phyloP scores from a whole-genome alignment of 805 yeast species.

The Yamadazyma kitorensis region DNA sequence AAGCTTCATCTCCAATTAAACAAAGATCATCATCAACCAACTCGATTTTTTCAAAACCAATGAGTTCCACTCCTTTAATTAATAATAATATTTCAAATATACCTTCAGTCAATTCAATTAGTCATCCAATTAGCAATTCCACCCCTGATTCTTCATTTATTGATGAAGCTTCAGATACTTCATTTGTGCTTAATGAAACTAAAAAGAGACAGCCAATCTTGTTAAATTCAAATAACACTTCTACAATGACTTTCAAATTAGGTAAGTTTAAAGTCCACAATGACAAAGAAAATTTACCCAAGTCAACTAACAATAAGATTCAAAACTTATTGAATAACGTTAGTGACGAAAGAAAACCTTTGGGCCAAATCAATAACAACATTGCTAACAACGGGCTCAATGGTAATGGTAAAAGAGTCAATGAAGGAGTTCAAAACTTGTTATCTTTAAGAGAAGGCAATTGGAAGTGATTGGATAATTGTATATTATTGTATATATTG shows the following conservation, averaged over 20 bases:
- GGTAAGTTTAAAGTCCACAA: constrained; percentile 20
- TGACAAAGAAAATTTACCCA: constrained; percentile 18
- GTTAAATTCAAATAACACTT: constrained; percentile 25
- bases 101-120: constrained; percentile 3
- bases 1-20: constrained; percentile 17
- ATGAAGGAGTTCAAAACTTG: constrained; percentile 39
- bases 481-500: constrained; percentile 6
- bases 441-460: constrained; percentile 36
- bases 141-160: constrained; percentile 18
- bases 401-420: constrained; percentile 6
- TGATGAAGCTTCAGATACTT: constrained; percentile 11
- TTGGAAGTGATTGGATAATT: constrained; percentile 20
- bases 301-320: constrained; percentile 14
- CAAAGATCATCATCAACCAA: constrained; percentile 17
- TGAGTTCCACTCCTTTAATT: constrained; percentile 7
- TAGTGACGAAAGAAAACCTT: constrained; percentile 23
- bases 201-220: constrained; percentile 33
- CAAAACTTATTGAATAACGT: constrained; percentile 18
- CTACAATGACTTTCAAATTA: constrained; percentile 36
- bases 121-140: constrained; percentile 6
- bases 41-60: constrained; percentile 3
- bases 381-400: no score
- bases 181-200: constrained; percentile 19
- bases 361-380: constrained; percentile 22
- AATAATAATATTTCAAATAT: neutral